Evolutionary conservation across 23 red algal species (phyloP), one percentile per base, ranked within the genome.

Genomic region (Agarophyton chilense): DNA sequence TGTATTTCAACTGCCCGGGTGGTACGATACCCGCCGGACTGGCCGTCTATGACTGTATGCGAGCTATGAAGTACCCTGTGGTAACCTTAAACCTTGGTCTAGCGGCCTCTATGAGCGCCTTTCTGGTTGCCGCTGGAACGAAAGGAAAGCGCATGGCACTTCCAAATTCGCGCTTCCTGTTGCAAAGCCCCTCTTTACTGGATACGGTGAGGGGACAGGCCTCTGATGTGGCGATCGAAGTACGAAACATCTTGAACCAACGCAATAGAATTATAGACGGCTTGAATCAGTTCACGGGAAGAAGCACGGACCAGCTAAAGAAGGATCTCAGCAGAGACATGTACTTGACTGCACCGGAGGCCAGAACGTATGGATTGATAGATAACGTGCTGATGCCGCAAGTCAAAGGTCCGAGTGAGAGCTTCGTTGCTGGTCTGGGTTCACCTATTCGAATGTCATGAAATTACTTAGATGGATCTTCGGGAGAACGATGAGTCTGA

Each of bases 1-100:
- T 99, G 74, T 99, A 99, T 77, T 95, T 95, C 66, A 92, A 99
- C 55, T 95, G 88, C 61, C 93, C 97, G 1, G 97, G 97, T 49
- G 93, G 93, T 12, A 92, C 89, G 33, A 82, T 85, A 35, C 53
- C 83, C 49, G 93, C 88, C 47, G 97, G 97, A 19, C 67, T 99
- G 1, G 93, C 93, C 25, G 81, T 99, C 32, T 96, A 94, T 60
- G 97, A 99, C 55, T 95, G 93, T 82, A 94, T 99, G 97, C 81
- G 57, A 52, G 86, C 81, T 21, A 73, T 99, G 78, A 92, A 86
- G 78, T 99, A 88, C 83, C 92, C 93, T 28, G 83, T 99, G 25
- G 74, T 83, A n/a, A 99, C 97, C 6, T 46, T 99, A 26, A 99
- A 99, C 67, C 62, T 99, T 57, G 97, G 97, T 36, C 79, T 99